Evolutionary conservation across 148 eudicot genomes (phyloP).

Genomic region (Camellia lanceoleosa): DNA sequence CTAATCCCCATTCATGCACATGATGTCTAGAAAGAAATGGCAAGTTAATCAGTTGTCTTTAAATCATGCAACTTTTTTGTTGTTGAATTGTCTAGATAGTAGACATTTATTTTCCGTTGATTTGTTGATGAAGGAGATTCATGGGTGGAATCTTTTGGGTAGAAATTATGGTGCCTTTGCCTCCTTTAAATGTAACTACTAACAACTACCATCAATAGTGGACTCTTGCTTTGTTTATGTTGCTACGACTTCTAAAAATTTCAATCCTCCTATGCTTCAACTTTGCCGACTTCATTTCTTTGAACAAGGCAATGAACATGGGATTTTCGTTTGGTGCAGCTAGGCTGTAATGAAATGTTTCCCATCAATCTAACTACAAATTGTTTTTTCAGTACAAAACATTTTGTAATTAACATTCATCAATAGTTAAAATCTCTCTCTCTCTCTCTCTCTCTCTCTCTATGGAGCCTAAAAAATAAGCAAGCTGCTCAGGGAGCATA

Average conservation of each 20-base stretch:
- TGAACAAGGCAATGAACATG: no score
- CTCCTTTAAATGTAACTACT: neutral
- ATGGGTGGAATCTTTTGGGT: neutral
- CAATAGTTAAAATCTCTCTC: neutral
- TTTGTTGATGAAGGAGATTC: neutral
- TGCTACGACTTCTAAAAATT: neutral
- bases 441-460: neutral
- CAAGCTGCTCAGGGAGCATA: no score
- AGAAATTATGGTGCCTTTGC: neutral
- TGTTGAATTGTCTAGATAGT: neutral
- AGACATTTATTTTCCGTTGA: neutral
- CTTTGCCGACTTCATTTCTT: neutral
- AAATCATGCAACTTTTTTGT: neutral
- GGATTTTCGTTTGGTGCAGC: neutral
- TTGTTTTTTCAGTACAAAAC: neutral
- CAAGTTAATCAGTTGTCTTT: neutral
- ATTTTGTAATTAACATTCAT: neutral
- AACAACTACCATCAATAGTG: neutral
- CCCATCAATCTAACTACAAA: neutral
- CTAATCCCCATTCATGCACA: neutral
- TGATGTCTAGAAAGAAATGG: neutral
- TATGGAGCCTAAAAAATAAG: neutral
- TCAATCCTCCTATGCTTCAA: neutral
- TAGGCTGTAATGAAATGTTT: neutral
- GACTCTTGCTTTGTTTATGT: conserved; percentile 4